These are phyloP conservation scores for Zymoseptoria tritici DNA, from an alignment of 2,329 filamentous ascomycete species.

Conservation along the genomic window DNA sequence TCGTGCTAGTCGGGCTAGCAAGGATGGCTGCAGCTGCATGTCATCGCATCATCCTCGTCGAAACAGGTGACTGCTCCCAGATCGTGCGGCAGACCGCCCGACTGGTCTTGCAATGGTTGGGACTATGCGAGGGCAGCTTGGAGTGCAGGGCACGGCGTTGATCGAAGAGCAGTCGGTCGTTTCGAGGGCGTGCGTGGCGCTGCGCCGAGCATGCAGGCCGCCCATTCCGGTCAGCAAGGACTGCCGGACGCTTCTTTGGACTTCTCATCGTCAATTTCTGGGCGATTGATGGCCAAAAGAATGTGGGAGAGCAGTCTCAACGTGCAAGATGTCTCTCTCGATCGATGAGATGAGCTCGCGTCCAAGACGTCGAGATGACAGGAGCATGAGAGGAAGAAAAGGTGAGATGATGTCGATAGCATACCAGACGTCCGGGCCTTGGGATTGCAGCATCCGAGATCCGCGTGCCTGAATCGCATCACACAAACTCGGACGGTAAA, in stretches of 20 bases:
- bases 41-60: neutral
- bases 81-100: neutral
- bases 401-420: neutral
- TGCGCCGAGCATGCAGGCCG: constrained; percentile 24
- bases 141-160: neutral
- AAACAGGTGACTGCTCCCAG: neutral
- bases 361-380: neutral
- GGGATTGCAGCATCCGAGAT: constrained; percentile 8
- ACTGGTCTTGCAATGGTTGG: neutral
- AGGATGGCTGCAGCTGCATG: neutral
- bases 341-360: constrained; percentile 1
- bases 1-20: neutral
- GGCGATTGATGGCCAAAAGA: neutral
- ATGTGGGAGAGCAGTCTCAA: constrained; percentile 5
- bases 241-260: constrained; percentile 16
- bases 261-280: constrained; percentile 1
- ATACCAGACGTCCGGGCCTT: neutral
- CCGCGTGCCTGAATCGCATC: constrained; percentile 1
- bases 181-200: constrained; percentile 16
- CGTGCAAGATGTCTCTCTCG: neutral
- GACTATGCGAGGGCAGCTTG: neutral
- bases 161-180: neutral
- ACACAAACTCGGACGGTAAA: constrained; percentile 11
- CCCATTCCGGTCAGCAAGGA: constrained; percentile 15
- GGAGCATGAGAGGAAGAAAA: neutral